phyloP scores from a whole-genome alignment of 2,329 filamentous ascomycete genomes.

The Teratosphaeria gauchensis region DNA sequence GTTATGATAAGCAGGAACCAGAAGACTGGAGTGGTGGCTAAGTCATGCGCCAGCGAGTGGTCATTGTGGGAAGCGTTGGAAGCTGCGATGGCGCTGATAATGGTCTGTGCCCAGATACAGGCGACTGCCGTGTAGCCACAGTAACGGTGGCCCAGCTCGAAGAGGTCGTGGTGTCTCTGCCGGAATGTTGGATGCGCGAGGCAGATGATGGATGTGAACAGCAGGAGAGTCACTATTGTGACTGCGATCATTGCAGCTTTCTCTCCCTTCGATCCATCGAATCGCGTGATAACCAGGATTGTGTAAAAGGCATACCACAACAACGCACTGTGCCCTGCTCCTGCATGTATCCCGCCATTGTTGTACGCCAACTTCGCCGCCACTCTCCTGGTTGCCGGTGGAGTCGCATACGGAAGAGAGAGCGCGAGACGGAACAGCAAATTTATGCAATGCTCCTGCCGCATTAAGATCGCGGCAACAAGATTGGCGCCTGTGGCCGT shows the following conservation, averaged over 20 bases:
- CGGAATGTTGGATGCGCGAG: conserved; percentile 58
- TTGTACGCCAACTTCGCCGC: conserved; percentile 31
- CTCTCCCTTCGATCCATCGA: conserved; percentile 4
- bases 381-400: conserved; percentile 26
- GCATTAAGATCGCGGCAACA: conserved; percentile 25
- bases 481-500: conserved; percentile 28
- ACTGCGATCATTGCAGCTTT: conserved; percentile 11
- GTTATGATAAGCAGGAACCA: conserved; percentile 62
- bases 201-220: conserved; percentile 49
- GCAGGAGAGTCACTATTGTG: conserved; percentile 39
- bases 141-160: conserved; percentile 64
- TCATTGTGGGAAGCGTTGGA: neutral
- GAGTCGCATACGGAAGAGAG: conserved; percentile 24
- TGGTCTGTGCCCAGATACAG: conserved; percentile 55
- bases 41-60: neutral
- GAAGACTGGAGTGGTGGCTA: conserved; percentile 41
- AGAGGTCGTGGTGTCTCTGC: conserved; percentile 54
- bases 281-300: conserved; percentile 21
- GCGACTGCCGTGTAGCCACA: conserved; percentile 58
- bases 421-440: conserved; percentile 26
- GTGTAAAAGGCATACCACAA: conserved; percentile 37
- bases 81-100: conserved; percentile 41
- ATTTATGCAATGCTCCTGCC: conserved; percentile 34
- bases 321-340: conserved; percentile 28
- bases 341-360: conserved; percentile 32